A percentile compares a stretch with the other conserved stretches of the same genome.
These are phyloP conservation scores for Huntiella moniliformis DNA, from an alignment of 2,329 filamentous ascomycete species.

Conservation along the genomic window DNA sequence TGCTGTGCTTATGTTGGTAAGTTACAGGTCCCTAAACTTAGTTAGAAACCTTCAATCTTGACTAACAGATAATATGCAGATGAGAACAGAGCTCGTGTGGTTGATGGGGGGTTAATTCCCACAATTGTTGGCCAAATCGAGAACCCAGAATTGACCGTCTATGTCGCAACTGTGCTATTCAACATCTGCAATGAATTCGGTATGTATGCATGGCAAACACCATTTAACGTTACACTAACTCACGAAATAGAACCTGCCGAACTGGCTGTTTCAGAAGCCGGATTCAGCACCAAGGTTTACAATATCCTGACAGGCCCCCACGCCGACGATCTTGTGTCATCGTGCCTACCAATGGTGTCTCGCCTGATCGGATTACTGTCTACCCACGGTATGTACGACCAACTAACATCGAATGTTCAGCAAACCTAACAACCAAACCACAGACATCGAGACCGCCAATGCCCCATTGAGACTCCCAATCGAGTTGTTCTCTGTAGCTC, in stretches of 20 bases:
- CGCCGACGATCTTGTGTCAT: slow-evolving; percentile 24
- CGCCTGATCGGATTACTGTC: slow-evolving; percentile 34
- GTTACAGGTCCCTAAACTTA: not conserved
- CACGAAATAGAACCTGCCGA: slow-evolving; percentile 34
- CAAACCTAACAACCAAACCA: not conserved
- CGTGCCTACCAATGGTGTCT: slow-evolving; percentile 21
- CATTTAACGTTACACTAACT: slow-evolving; percentile 11
- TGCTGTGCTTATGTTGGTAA: slow-evolving; percentile 9
- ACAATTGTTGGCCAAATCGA: slow-evolving; percentile 29
- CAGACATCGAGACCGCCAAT: slow-evolving; percentile 25
- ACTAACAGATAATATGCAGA: slow-evolving; percentile 21
- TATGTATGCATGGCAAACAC: slow-evolving; percentile 18
- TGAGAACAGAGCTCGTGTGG: slow-evolving; percentile 37
- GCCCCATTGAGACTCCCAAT: slow-evolving; percentile 29
- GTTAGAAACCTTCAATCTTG: too few relatives aligned
- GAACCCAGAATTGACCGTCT: slow-evolving; percentile 29
- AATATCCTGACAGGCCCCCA: slow-evolving; percentile 28
- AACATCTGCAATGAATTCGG: slow-evolving; percentile 47
- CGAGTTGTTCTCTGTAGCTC: slow-evolving; percentile 31
- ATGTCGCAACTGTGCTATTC: slow-evolving; percentile 40
- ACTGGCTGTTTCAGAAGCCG: slow-evolving; percentile 31
- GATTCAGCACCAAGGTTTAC: slow-evolving; percentile 30
- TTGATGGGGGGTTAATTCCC: slow-evolving; percentile 28
- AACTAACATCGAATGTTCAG: not conserved
- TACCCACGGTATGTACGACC: slow-evolving; percentile 25